Percentiles rank a stretch among this genome's conserved stretches.
Conservation (phyloP, 2,329 filamentous ascomycete species). For the Calonectria henricotiae region DNA sequence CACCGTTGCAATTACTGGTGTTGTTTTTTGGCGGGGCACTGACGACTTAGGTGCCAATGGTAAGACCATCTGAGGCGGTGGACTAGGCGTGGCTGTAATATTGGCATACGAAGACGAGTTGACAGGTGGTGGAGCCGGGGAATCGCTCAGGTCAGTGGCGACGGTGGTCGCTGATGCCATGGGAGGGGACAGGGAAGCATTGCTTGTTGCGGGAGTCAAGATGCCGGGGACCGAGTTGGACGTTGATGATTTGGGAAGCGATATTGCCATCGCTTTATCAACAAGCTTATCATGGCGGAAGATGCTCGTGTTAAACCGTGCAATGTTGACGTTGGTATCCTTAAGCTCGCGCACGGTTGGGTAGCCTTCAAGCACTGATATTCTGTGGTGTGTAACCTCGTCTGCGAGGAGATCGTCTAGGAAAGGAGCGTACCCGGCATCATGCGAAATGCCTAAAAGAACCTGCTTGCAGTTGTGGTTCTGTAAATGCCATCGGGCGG, state of each 20-base stretch:
- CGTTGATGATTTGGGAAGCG: constrained; percentile 35
- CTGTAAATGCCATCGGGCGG: constrained; percentile 71
- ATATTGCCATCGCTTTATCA: constrained; percentile 53
- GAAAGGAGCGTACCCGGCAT: constrained; percentile 74
- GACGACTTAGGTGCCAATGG: constrained; percentile 57
- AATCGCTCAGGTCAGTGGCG: constrained; percentile 1
- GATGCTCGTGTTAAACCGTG: constrained; percentile 64
- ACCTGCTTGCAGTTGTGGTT: constrained; percentile 76
- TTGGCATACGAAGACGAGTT: constrained; percentile 60
- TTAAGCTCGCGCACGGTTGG: constrained; percentile 68
- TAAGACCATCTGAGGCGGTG: constrained; percentile 63
- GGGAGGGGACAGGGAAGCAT: constrained; percentile 47
- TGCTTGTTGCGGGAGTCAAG: constrained; percentile 50
- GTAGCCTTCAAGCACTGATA: constrained; percentile 71
- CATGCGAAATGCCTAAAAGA: constrained; percentile 75
- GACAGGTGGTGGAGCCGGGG: constrained; percentile 16
- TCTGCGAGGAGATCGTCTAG: constrained; percentile 70
- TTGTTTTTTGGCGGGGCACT: constrained; percentile 17
- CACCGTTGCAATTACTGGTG: constrained; percentile 13
- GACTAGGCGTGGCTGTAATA: constrained; percentile 61
- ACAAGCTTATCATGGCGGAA: constrained; percentile 71
- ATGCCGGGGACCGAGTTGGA: constrained; percentile 27
- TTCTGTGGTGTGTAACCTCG: constrained; percentile 60
- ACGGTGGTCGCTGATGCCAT: constrained; percentile 30
- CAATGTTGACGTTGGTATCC: constrained; percentile 64